Evolutionary conservation across 2,329 filamentous ascomycete species (phyloP), one percentile per base, ranked within the genome.

Genomic region (Diaporthe longicolla): DNA sequence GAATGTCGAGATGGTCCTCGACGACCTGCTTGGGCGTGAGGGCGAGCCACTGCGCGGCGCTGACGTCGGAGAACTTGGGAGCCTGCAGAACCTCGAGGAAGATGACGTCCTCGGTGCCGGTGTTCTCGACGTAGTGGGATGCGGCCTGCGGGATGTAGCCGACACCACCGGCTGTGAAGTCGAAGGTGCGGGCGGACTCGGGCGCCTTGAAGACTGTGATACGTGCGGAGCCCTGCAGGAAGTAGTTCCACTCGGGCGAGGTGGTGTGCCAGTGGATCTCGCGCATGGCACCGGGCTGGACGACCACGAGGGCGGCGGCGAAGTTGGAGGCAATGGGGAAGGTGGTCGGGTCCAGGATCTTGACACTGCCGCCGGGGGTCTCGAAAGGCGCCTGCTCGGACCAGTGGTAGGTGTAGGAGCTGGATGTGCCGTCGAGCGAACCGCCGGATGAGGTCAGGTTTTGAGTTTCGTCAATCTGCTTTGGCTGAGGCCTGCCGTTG

Each of bases 261-360:
- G 84, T 85, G 1, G 88, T 87, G 81, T 92, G 90, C 90, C 90
- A 92, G 82, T 92, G 90, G 57, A 92, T 82, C 78, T 92, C 90
- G 29, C 90, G 87, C 88, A 92, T 89, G 1, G 89, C 90, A n/a
- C 90, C 90, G 0, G 90, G 89, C 77, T 90, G 83, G 43, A 92
- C 82, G 2, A 87, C 89, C 13, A 92, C 87, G 1, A 91, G 83
- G 0, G 89, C 89, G 0, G 87, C 86, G 4, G 89, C 88, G 79
- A 92, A 90, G 72, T 84, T 85, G 15, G 79, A 80, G 0, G 90
- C 88, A 37, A 90, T 82, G 7, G 90, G 90, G 81, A 92, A 92
- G 1, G 85, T 89, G 0, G 81, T 79, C 0, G 88, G 85, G 77
- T 92, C 90, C 9, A 91, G 79, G 71, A 92, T 87, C 82, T 91